A percentile compares a stretch with the other conserved stretches of the same genome.
These are phyloP conservation scores for Panicum miliaceum DNA, from an alignment of 176 grass and related monocot species.

Conservation along the genomic window DNA sequence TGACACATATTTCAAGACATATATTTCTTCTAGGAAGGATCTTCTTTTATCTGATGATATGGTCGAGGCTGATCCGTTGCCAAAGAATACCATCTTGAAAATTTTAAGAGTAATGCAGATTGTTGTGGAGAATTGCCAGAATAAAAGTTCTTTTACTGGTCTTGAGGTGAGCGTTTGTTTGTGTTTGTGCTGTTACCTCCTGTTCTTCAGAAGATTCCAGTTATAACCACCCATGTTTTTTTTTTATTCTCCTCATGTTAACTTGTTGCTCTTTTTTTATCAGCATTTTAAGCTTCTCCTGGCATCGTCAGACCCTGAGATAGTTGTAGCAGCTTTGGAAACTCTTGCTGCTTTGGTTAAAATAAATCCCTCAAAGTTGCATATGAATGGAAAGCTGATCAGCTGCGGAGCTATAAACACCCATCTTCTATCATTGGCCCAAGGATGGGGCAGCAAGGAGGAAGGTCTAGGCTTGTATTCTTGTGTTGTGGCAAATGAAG, in stretches of 20 bases:
- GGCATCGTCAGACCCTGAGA: constrained; percentile 89
- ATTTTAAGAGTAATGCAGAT: constrained; percentile 97
- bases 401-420: constrained; percentile 80
- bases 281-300: constrained; percentile 94
- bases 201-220: constrained; percentile 24
- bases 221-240: constrained; percentile 10
- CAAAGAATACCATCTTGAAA: constrained; percentile 85
- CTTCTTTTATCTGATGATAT: constrained; percentile 88
- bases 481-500: constrained; percentile 91
- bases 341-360: constrained; percentile 83
- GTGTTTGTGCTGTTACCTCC: background rate
- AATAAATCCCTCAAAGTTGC: constrained; percentile 97
- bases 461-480: constrained; percentile 94
- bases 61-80: constrained; percentile 70
- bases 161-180: constrained; percentile 75
- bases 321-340: constrained; percentile 91
- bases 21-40: constrained; percentile 89
- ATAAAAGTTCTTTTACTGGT: constrained; percentile 78
- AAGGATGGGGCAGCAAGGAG: constrained; percentile 99
- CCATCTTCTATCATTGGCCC: constrained; percentile 87
- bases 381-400: constrained; percentile 89
- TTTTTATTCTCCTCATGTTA: constrained; percentile 4
- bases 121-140: constrained; percentile 96
- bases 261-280: constrained; percentile 33
- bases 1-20: constrained; percentile 93